Base-by-base conservation (phyloP, 805 yeast species). In the Metschnikowia borealis region DNA sequence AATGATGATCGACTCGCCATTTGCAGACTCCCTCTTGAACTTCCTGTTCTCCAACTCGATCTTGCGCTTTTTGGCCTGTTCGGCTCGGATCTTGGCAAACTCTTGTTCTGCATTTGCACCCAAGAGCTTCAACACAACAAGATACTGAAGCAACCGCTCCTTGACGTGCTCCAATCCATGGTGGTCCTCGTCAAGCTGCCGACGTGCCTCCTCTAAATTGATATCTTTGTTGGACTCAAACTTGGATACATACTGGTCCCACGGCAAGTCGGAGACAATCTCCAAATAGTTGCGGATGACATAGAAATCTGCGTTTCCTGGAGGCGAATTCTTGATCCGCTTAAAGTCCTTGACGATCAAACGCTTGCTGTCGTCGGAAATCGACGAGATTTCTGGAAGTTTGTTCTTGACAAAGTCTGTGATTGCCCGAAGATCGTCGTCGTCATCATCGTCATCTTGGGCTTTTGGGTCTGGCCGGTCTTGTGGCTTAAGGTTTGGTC, bases 161-260 rank as follows among this genome's bases (percentile, higher is more conserved):
- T 89, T 89, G 42, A 86, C 92, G 52, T 79, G 79, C 39, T 79
- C 78, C 59, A 88, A 75, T 0, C 96, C 96, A 61, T 81, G 85
- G 62, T 88, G 96, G 60, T 88, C 96, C n/a, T 72, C 69, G 57
- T 88, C 87, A 23, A 88, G 73, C 46, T 77, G 77, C n/a, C 65
- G 59, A 50, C 77, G 73, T 0, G 92, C 89, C 13, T 62, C 64
- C 0, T 61, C 63, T 15, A 88, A 63, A 55, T 85, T 80, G 46
- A 82, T 71, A 47, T 77, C 75, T 26, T 73, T 75, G 59, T 77
- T 67, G 13, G 66, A 54, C 31, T 57, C 54, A 52, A 65, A 64
- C 48, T 61, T 62, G 5, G 72, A 61, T 21, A 68, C 65, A 48
- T 55, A 67, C 45, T 49, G 62, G 44, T 70, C 76, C 84, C 84